Conservation (phyloP, 768 basidiomycete species). For the Suillus variegatus region DNA sequence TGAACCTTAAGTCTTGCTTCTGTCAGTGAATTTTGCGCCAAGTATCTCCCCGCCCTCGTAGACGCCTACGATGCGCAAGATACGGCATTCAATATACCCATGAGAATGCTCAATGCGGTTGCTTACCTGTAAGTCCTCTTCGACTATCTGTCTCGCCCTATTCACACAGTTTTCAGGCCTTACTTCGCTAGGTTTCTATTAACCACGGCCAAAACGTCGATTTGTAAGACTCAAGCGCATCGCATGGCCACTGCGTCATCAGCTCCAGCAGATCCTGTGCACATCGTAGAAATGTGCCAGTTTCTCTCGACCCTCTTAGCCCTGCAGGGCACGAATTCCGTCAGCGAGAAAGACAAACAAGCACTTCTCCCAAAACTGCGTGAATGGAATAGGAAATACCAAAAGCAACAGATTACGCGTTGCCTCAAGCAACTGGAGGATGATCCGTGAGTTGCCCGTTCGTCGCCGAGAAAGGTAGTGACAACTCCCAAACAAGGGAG, state of each 20-base stretch:
- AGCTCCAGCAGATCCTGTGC: slow-evolving; percentile 16
- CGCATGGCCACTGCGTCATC: slow-evolving; percentile 29
- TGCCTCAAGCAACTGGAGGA: slow-evolving; percentile 36
- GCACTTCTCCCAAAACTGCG: slow-evolving; percentile 36
- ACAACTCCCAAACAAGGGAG: slow-evolving; percentile 18
- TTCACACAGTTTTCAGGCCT: slow-evolving; percentile 27
- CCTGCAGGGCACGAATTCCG: slow-evolving; percentile 34
- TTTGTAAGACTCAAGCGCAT: slow-evolving; percentile 39
- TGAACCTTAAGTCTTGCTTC: not conserved
- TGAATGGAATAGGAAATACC: slow-evolving; percentile 32
- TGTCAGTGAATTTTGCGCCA: slow-evolving; percentile 38
- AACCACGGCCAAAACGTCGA: slow-evolving; percentile 30
- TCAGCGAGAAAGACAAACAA: slow-evolving; percentile 34
- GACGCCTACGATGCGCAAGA: slow-evolving; percentile 29
- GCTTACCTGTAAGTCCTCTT: slow-evolving; percentile 32
- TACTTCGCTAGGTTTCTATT: slow-evolving; percentile 43
- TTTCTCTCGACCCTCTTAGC: slow-evolving; percentile 42
- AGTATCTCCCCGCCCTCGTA: slow-evolving; percentile 36
- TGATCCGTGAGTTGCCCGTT: slow-evolving; percentile 25
- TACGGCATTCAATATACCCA: slow-evolving; percentile 24
- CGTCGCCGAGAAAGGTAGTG: not conserved
- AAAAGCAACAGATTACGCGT: slow-evolving; percentile 20
- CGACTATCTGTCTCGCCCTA: not conserved
- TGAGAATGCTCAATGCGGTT: slow-evolving; percentile 36
- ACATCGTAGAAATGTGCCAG: slow-evolving; percentile 38